Conservation (phyloP, 140 eudicot genomes). For the Cichorium intybus region DNA sequence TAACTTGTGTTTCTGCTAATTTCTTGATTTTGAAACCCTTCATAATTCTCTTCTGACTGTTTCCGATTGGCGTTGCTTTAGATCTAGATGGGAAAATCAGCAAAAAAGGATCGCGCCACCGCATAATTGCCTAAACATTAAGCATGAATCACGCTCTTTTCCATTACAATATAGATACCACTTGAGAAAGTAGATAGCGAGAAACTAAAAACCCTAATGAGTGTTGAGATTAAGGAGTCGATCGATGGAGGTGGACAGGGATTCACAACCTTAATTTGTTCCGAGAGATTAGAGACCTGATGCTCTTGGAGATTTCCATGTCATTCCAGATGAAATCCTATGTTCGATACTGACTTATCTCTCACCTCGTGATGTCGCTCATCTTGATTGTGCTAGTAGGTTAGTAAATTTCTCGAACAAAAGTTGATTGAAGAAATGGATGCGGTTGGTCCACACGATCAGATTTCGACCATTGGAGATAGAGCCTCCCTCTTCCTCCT, state of each 20-base stretch:
- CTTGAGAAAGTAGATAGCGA: neutral
- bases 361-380: slow-evolving; percentile 83
- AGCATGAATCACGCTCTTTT: slow-evolving; percentile 21
- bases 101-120: slow-evolving; percentile 38
- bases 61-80: too few relatives aligned
- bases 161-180: slow-evolving; percentile 3
- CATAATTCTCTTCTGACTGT: too few relatives aligned
- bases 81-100: neutral
- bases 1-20: too few relatives aligned
- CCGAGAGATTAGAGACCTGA: slow-evolving; percentile 66
- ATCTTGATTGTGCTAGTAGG: slow-evolving; percentile 96
- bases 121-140: slow-evolving; percentile 28
- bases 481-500: too few relatives aligned
- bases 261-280: slow-evolving; percentile 14
- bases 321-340: slow-evolving; percentile 68
- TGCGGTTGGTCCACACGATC: too few relatives aligned
- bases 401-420: slow-evolving; percentile 4
- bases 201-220: neutral
- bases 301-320: slow-evolving; percentile 70
- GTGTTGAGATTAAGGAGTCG: slow-evolving; percentile 3
- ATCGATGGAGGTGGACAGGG: slow-evolving; percentile 37
- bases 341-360: slow-evolving; percentile 52
- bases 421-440: too few relatives aligned
- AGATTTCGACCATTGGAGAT: too few relatives aligned
- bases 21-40: too few relatives aligned